Evolutionary conservation across 2,329 filamentous ascomycete genomes (phyloP).

Genomic region (Xylaria sp.): DNA sequence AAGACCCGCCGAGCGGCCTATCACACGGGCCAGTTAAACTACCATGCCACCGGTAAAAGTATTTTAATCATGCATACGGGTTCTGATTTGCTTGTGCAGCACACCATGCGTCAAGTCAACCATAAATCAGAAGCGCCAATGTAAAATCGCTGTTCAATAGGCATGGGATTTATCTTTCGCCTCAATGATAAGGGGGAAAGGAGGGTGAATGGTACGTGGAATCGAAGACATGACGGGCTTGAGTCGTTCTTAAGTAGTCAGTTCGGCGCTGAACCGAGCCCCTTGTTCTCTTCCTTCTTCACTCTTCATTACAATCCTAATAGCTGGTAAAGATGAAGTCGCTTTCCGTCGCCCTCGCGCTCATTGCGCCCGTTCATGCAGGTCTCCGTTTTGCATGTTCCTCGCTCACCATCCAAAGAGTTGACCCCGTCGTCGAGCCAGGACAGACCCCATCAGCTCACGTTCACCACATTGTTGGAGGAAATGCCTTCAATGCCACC

Average conservation of each 20-base stretch:
- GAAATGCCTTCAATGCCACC: slow-evolving; percentile 50
- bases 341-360: slow-evolving; percentile 42
- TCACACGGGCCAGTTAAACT: slow-evolving; percentile 32
- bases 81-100: slow-evolving; percentile 38
- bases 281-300: slow-evolving; percentile 14
- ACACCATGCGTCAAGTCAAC: slow-evolving; percentile 22
- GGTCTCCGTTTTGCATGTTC: slow-evolving; percentile 49
- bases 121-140: slow-evolving; percentile 14
- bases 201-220: background rate
- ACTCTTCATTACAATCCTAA: slow-evolving; percentile 4
- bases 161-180: slow-evolving; percentile 1
- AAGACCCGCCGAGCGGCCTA: slow-evolving; percentile 31
- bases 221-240: background rate
- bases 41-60: slow-evolving; percentile 45
- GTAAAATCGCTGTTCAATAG: slow-evolving; percentile 21
- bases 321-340: slow-evolving; percentile 45
- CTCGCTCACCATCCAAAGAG: slow-evolving; percentile 47
- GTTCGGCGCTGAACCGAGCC: slow-evolving; percentile 19
- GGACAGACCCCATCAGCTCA: slow-evolving; percentile 46
- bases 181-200: background rate
- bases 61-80: slow-evolving; percentile 34
- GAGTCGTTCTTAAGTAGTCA: slow-evolving; percentile 20
- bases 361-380: slow-evolving; percentile 46
- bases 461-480: slow-evolving; percentile 50
- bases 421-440: slow-evolving; percentile 49